These are phyloP conservation scores for barley (Hordeum vulgare) DNA, from an alignment of 176 grass and related monocot species.

Conservation along the genomic window MorexV3_pseudomolecules_assembly NC_058519.1:653690933-653691432, in stretches of 20 bases:
- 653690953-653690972: neutral
- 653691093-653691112: neutral
- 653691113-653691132: neutral
- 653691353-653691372: neutral
- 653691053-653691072: neutral
- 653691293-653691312: neutral
- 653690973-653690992: neutral
- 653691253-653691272: neutral
- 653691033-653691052: neutral
- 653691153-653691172: neutral
- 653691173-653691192: neutral
- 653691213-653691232: neutral
- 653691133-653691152: neutral
- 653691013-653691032: neutral
- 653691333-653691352: neutral
- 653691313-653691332: neutral
- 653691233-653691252: neutral
- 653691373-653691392: neutral
- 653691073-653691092: neutral
- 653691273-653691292: neutral
- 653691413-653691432: neutral
- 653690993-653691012: neutral
- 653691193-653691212: neutral
- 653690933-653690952: neutral
- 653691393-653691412: neutral